Base-by-base conservation (phyloP, 495 filamentous ascomycete genomes). In the Xylaria curta region DNA sequence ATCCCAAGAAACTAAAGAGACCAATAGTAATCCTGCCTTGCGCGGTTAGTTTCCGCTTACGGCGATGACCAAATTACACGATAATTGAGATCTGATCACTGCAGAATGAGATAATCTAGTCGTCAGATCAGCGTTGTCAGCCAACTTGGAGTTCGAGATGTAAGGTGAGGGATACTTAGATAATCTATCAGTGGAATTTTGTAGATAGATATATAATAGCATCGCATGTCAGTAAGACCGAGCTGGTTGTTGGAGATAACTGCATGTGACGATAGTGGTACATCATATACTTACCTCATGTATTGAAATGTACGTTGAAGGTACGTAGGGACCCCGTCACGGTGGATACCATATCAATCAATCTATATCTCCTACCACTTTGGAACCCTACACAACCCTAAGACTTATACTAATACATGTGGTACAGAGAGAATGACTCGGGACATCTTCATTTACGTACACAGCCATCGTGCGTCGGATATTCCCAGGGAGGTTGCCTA, bases 21-120 rank as follows among this genome's bases (percentile, higher is more conserved):
- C 65, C 65, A 67, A 67, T 67, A 21, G 13, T 12, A 67, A 42
- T 42, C 19, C 49, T 56, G 46, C 21, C 49, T 67, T 24, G 33
- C 17, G 65, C 15, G 21, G 47, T 33, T 44, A 26, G 47, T 44
- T 67, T 54, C 65, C 65, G 65, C 65, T 67, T 67, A 42, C 49
- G 49, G 65, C 65, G 49, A 66, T 53, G 44, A 38, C 31, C 15
- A 66, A 38, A 51, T 53, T 17, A 47, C 28, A 51, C 44, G 0
- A 31, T 12, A 54, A 42, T 44, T 54, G 65, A 67, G 47, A 54
- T 66, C 44, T 53, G 26, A 38, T 53, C 17, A 28, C 28, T 53
- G 61, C 13, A 31, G 61, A 28, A 24, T 38, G 63, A 53, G 63
- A 53, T 21, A 66, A 66, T 53, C 10, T 46, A 66, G 15, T 51